phyloP scores from a whole-genome alignment of 495 filamentous ascomycete species.

The Diplogelasinospora grovesii region DNA sequence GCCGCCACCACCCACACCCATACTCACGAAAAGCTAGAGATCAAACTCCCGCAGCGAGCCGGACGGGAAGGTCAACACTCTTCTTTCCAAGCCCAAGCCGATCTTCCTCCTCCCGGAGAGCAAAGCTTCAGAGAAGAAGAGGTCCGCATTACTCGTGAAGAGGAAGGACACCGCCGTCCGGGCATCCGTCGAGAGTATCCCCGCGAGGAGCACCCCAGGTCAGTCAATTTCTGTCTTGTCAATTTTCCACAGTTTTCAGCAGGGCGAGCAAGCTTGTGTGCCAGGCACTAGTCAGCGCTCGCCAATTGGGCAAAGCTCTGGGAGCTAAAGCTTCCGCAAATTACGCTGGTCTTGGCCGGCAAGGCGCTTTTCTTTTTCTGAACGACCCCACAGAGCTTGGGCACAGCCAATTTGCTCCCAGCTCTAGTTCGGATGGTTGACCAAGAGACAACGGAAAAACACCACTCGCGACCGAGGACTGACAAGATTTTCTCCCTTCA shows the following conservation, averaged over 20 bases:
- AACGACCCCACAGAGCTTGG: neutral
- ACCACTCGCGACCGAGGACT: constrained; percentile 2
- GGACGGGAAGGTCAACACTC: constrained; percentile 90
- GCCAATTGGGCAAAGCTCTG: too few species aligned
- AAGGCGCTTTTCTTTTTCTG: constrained; percentile 4
- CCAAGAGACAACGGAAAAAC: constrained; percentile 19
- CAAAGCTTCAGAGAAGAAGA: constrained; percentile 73
- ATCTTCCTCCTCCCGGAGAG: constrained; percentile 57
- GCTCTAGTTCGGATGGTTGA: constrained; percentile 20
- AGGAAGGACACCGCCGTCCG: constrained; percentile 61
- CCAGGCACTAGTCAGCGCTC: too few species aligned
- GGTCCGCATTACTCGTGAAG: constrained; percentile 64
- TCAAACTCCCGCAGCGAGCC: constrained; percentile 70
- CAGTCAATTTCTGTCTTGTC: constrained; percentile 19
- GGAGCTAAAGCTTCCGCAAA: constrained; percentile 6
- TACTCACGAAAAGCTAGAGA: constrained; percentile 74
- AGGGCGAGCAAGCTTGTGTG: too few species aligned
- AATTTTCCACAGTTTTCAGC: too few species aligned
- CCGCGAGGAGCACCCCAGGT: constrained; percentile 46
- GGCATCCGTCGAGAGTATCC: constrained; percentile 40
- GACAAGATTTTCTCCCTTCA: constrained; percentile 33
- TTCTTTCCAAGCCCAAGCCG: constrained; percentile 54
- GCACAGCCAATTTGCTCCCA: constrained; percentile 4
- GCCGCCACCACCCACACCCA: constrained; percentile 67
- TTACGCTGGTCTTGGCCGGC: constrained; percentile 4